A percentile compares a stretch with the other conserved stretches of the same genome.
These are phyloP conservation scores for Parietaria judaica DNA, from an alignment of 306 rosid species.

Conservation along the genomic window DNA sequence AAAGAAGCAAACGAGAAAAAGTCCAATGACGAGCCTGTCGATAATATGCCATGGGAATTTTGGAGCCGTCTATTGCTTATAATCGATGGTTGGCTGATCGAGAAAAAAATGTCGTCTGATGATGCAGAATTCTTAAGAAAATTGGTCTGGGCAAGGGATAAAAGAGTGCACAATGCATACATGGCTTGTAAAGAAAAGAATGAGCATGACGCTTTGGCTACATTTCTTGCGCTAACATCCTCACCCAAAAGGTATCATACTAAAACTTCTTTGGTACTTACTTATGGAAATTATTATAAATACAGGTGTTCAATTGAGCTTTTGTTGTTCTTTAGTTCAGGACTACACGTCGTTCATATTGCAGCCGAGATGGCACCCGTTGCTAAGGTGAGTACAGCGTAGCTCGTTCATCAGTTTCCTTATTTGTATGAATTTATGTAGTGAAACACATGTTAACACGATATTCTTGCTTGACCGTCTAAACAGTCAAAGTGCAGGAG, in stretches of 20 bases:
- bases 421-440: background rate
- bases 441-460: background rate
- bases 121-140: conserved; percentile 73
- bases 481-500: too few species aligned
- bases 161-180: conserved; percentile 47
- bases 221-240: conserved; percentile 58
- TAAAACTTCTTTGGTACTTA: conserved; percentile 11
- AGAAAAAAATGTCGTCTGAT: conserved; percentile 54
- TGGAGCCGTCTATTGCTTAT: conserved; percentile 80
- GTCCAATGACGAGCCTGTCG: conserved; percentile 50
- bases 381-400: conserved; percentile 64
- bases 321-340: conserved; percentile 61
- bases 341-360: conserved; percentile 74
- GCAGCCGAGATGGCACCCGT: conserved; percentile 99
- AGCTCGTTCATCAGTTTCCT: conserved; percentile 1
- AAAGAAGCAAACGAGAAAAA: conserved; percentile 76
- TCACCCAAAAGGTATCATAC: conserved; percentile 51
- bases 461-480: background rate
- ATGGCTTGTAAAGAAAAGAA: conserved; percentile 55
- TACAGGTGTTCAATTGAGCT: conserved; percentile 30
- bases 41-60: conserved; percentile 91
- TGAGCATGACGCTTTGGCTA: conserved; percentile 50
- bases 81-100: conserved; percentile 90
- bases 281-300: conserved; percentile 4
- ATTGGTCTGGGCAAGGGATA: conserved; percentile 75